Evolutionary conservation across 148 eudicot genomes (phyloP).

Genomic region (Rhododendron molle): DNA sequence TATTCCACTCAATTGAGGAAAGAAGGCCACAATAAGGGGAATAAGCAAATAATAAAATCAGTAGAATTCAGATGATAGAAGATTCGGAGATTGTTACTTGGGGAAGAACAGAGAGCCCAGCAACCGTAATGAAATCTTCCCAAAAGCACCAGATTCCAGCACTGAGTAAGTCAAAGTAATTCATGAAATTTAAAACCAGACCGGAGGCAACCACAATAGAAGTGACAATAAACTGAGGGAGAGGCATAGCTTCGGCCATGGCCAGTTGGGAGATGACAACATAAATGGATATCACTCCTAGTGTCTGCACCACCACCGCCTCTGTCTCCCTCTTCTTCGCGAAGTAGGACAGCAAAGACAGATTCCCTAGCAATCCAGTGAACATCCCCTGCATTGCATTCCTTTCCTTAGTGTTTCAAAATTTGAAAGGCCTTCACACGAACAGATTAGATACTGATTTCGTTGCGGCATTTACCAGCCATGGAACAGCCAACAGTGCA

Average conservation of each 20-base stretch:
- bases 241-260: slow-evolving; percentile 90
- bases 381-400: slow-evolving; percentile 62
- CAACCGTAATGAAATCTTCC: slow-evolving; percentile 93
- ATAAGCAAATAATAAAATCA: neutral
- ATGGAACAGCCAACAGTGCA: slow-evolving; percentile 80
- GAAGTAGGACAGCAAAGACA: slow-evolving; percentile 79
- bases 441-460: neutral
- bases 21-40: neutral
- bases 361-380: slow-evolving; percentile 89
- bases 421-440: neutral
- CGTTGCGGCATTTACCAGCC: slow-evolving; percentile 61
- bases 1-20: neutral
- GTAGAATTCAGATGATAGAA: neutral
- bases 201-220: slow-evolving; percentile 66
- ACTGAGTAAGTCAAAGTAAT: slow-evolving; percentile 65
- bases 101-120: slow-evolving; percentile 85
- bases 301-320: slow-evolving; percentile 73
- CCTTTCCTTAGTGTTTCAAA: neutral
- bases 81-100: slow-evolving; percentile 40
- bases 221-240: slow-evolving; percentile 46
- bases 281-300: slow-evolving; percentile 77
- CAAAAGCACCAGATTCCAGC: slow-evolving; percentile 63
- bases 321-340: slow-evolving; percentile 89
- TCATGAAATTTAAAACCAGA: slow-evolving; percentile 64
- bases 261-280: slow-evolving; percentile 78